These are phyloP conservation scores for Sisymbrium altissimum DNA, from an alignment of 345 rosid genomes.

Conservation along the genomic window DNA sequence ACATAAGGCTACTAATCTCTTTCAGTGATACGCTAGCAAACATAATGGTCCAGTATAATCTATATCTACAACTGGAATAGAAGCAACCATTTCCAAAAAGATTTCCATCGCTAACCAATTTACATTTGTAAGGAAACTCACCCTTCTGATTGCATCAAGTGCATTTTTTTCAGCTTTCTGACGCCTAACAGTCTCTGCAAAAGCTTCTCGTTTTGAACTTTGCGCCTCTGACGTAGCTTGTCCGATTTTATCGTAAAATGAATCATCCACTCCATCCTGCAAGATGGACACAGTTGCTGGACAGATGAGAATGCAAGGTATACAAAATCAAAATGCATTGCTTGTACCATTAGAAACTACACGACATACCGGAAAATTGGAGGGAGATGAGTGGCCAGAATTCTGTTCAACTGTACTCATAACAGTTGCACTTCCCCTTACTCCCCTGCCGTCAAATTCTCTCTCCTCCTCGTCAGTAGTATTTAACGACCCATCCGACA, in stretches of 20 bases:
- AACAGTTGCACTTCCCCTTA: slow-evolving; percentile 30
- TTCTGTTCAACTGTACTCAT: slow-evolving; percentile 27
- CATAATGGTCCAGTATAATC: slow-evolving; percentile 13
- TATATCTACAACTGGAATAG: slow-evolving; percentile 1
- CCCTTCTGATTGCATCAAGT: slow-evolving; percentile 67
- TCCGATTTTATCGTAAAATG: slow-evolving; percentile 47
- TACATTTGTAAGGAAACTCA: slow-evolving; percentile 29
- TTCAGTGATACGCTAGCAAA: background rate
- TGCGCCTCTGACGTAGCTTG: slow-evolving; percentile 57
- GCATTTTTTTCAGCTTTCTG: slow-evolving; percentile 68
- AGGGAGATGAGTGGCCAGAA: slow-evolving; percentile 43
- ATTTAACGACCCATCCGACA: slow-evolving; percentile 28
- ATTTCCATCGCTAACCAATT: background rate
- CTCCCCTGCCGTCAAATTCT: slow-evolving; percentile 34
- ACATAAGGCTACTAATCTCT: background rate
- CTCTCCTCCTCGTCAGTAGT: slow-evolving; percentile 44
- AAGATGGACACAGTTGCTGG: slow-evolving; percentile 16
- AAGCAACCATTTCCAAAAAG: background rate
- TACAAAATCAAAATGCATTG: background rate
- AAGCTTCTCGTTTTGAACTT: slow-evolving; percentile 57
- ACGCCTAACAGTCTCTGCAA: slow-evolving; percentile 57
- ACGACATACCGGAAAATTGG: slow-evolving; percentile 55
- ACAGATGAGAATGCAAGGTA: slow-evolving; percentile 14
- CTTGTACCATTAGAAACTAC: slow-evolving; percentile 4
- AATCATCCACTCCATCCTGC: slow-evolving; percentile 64